These are phyloP conservation scores for Toxoplasma gondii DNA, from an alignment of 169 alveolate species.

Conservation along the genomic window DNA sequence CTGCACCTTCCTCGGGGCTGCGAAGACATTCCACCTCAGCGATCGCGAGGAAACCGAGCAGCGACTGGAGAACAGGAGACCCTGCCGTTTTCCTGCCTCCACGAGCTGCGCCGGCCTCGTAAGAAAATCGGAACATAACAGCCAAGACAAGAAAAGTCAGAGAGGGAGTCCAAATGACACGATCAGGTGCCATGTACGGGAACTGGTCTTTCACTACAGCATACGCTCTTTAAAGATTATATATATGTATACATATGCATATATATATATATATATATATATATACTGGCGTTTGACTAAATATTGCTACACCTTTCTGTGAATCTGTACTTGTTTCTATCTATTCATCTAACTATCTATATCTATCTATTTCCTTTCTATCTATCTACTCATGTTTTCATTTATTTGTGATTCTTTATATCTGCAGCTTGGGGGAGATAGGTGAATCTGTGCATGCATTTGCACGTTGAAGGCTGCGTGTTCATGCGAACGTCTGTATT, in stretches of 20 bases:
- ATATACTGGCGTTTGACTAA: too few species aligned
- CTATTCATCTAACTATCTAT: too few species aligned
- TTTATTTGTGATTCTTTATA: not conserved
- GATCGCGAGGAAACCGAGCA: conserved; percentile 11
- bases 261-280: not conserved
- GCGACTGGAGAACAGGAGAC: conserved; percentile 29
- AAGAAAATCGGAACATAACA: not conserved
- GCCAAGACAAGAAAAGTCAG: not conserved
- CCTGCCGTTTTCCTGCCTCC: not conserved
- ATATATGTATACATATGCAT: not conserved
- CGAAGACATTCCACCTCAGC: not conserved
- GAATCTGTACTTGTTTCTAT: too few species aligned
- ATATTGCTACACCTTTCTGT: too few species aligned
- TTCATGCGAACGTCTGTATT: too few species aligned
- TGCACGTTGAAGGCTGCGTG: too few species aligned
- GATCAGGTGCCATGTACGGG: too few species aligned
- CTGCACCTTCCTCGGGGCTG: not conserved
- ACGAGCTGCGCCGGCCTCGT: not conserved
- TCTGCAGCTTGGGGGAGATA: too few species aligned
- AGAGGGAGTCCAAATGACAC: not conserved
- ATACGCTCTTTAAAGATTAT: too few species aligned
- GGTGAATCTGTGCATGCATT: too few species aligned
- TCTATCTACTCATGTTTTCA: not conserved
- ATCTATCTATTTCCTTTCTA: not conserved
- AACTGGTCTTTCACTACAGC: too few species aligned